phyloP scores from a whole-genome alignment of 2,329 filamentous ascomycete species.

The Sporothrix globosa region DNA sequence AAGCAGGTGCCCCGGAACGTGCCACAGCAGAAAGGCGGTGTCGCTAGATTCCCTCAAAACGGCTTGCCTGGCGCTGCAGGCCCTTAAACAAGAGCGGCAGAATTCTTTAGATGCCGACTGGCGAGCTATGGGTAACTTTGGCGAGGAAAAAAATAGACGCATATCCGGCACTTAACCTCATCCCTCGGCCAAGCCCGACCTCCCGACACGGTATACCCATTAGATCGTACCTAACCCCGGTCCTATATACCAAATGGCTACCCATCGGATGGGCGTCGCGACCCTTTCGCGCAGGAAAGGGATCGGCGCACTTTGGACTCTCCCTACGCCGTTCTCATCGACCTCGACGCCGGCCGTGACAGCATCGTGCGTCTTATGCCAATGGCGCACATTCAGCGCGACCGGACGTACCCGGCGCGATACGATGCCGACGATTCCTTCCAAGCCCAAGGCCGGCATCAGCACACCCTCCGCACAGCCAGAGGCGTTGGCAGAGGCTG shows the following conservation, averaged over 20 bases:
- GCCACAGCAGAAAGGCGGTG: conserved; percentile 28
- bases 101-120: conserved; percentile 1
- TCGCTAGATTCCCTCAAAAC: neutral
- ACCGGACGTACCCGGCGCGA: conserved; percentile 34
- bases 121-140: neutral
- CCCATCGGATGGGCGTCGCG: conserved; percentile 7
- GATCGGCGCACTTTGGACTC: conserved; percentile 13
- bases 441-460: neutral
- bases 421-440: conserved; percentile 29
- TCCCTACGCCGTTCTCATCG: neutral
- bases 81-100: neutral
- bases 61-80: conserved; percentile 7
- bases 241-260: conserved; percentile 18
- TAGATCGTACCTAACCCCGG: neutral
- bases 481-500: neutral
- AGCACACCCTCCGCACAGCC: neutral
- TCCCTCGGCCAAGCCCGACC: conserved; percentile 22
- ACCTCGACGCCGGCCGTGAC: neutral
- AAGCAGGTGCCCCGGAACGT: conserved; percentile 18
- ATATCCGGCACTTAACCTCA: conserved; percentile 1
- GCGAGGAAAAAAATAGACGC: conserved; percentile 19
- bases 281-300: conserved; percentile 12
- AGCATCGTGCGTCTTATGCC: conserved; percentile 53
- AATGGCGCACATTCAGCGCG: conserved; percentile 46
- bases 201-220: neutral